Percentiles rank a stretch among this genome's conserved stretches.
phyloP scores from a whole-genome alignment of 1,139 yeast species.

The Debaryomycetaceae sp. region DNA sequence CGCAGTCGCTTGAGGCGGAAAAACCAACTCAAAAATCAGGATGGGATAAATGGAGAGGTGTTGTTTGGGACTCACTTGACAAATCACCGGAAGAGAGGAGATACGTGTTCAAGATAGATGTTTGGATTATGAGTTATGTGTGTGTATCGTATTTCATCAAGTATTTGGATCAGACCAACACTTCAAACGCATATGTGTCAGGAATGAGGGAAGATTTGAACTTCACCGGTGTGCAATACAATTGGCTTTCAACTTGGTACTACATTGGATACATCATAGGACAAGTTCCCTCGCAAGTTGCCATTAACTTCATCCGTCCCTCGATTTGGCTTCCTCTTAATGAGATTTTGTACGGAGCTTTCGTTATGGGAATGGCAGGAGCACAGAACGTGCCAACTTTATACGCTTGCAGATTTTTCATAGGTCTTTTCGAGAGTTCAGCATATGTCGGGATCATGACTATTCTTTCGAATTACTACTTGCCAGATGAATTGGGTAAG shows the following conservation, averaged over 20 bases:
- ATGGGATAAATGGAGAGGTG: slow-evolving; percentile 4
- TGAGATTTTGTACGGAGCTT: slow-evolving; percentile 9
- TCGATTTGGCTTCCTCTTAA: slow-evolving; percentile 13
- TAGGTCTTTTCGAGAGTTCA: slow-evolving; percentile 38
- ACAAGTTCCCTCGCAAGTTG: slow-evolving; percentile 13
- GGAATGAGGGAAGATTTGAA: slow-evolving; percentile 17
- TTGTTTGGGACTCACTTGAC: neutral
- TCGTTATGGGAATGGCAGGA: slow-evolving; percentile 11
- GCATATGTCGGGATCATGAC: slow-evolving; percentile 55
- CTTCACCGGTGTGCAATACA: slow-evolving; percentile 14
- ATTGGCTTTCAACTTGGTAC: slow-evolving; percentile 12
- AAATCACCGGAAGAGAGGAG: slow-evolving; percentile 7
- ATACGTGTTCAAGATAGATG: slow-evolving; percentile 30
- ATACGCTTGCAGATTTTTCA: slow-evolving; percentile 22
- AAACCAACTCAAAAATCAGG: neutral
- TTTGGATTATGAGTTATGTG: slow-evolving; percentile 29
- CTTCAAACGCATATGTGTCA: slow-evolving; percentile 20
- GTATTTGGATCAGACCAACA: slow-evolving; percentile 22
- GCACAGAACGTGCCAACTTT: slow-evolving; percentile 7
- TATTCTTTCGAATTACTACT: slow-evolving; percentile 52
- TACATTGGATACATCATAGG: slow-evolving; percentile 18
- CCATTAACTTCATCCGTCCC: slow-evolving; percentile 12
- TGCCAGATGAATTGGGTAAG: slow-evolving; percentile 46
- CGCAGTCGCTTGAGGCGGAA: neutral
- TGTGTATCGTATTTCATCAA: slow-evolving; percentile 41